Evolutionary conservation across 2,329 filamentous ascomycete genomes (phyloP).

Genomic region (Colletotrichum musicola): DNA sequence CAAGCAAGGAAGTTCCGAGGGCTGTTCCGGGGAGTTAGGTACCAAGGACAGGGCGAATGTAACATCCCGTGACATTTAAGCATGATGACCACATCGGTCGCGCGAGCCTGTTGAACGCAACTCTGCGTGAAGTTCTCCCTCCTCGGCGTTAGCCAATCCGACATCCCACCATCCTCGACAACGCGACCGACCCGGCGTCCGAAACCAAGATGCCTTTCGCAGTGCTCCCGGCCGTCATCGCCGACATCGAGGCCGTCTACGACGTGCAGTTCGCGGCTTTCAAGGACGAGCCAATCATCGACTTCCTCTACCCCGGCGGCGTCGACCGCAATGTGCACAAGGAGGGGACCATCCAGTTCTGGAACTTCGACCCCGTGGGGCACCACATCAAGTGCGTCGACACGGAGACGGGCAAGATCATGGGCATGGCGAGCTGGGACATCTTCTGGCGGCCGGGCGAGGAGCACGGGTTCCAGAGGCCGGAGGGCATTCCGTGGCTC

Average conservation of each 20-base stretch:
- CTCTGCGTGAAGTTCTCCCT: too few relatives aligned
- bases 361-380: slow-evolving; percentile 54
- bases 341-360: slow-evolving; percentile 53
- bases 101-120: too few relatives aligned
- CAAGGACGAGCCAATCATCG: slow-evolving; percentile 36
- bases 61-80: too few relatives aligned
- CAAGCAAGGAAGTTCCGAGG: too few relatives aligned
- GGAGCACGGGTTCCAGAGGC: slow-evolving; percentile 54
- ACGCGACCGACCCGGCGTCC: too few relatives aligned
- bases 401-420: slow-evolving; percentile 54
- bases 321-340: slow-evolving; percentile 56
- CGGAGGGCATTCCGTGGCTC: slow-evolving; percentile 57
- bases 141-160: too few relatives aligned
- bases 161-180: too few relatives aligned
- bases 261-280: slow-evolving; percentile 61
- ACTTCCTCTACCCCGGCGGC: slow-evolving; percentile 56
- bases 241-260: slow-evolving; percentile 59
- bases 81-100: too few relatives aligned
- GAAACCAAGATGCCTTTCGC: slow-evolving; percentile 43
- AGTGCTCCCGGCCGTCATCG: slow-evolving; percentile 58
- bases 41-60: too few relatives aligned
- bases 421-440: slow-evolving; percentile 61
- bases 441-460: slow-evolving; percentile 54
- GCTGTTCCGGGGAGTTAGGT: too few relatives aligned
- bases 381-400: slow-evolving; percentile 47